phyloP scores from a whole-genome alignment of 179 eudicot species.

The Camellia oleifera region DNA sequence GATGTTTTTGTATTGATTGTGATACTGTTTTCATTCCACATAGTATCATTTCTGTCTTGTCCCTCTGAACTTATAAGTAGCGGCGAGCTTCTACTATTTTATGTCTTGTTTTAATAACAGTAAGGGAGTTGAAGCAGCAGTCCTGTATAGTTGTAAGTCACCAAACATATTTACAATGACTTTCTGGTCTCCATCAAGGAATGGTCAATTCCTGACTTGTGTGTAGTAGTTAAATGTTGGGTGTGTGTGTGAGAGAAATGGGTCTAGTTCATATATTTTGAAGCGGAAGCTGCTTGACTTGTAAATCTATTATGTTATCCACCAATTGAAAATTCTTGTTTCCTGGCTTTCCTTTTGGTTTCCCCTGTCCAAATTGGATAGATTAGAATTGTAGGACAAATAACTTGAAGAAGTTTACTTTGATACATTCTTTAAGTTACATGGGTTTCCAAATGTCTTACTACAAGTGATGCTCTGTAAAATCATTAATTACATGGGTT shows the following conservation, averaged over 20 bases:
- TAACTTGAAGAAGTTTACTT: background rate
- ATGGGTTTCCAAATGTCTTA: background rate
- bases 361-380: background rate
- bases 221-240: background rate
- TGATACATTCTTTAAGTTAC: background rate
- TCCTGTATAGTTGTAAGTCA: background rate
- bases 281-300: background rate
- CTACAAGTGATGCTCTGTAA: background rate
- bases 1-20: too few species aligned
- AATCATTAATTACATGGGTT: background rate
- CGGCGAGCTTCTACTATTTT: too few species aligned
- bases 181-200: background rate
- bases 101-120: background rate
- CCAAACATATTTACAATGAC: background rate
- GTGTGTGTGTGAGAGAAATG: background rate
- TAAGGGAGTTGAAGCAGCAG: background rate
- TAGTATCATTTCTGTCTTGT: too few species aligned
- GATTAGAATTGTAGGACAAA: background rate
- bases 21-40: too few species aligned
- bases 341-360: background rate
- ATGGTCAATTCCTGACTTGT: background rate
- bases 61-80: too few species aligned
- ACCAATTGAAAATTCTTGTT: background rate
- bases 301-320: too few species aligned
- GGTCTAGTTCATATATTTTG: background rate